Evolutionary conservation across 1,284 basidiomycete genomes (phyloP), one percentile per base, ranked within the genome.

Genomic region (Mycosarcoma maydis): DNA sequence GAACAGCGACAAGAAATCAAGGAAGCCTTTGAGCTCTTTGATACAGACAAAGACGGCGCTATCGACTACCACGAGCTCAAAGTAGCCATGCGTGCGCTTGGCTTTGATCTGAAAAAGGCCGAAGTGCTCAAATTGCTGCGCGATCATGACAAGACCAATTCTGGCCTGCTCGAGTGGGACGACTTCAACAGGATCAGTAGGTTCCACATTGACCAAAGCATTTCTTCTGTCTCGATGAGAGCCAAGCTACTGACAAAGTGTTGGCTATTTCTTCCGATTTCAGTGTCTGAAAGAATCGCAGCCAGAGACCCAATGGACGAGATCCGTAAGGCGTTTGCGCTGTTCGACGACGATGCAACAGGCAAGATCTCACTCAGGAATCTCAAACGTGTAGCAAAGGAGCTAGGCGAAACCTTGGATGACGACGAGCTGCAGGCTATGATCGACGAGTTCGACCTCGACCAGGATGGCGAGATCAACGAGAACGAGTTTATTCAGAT

Each of bases 401-500:
- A 99, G 83, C 89, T 99, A 68, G 95, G 95, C 16, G 96, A 98
- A 84, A 87, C 90, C 47, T 84, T 99, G 65, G 94, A 95, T 76
- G 96, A 98, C 70, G 95, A 98, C 69, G 96, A 98, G 80, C 85
- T 98, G 94, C 92, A 97, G 88, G 96, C 95, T 19, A 99, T 99
- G 95, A 99, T 99, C 78, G 96, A 98, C 79, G 96, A 99, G 84
- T 99, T 99, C 80, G 95, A 99, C 83, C 88, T 99, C 32, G 95
- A 99, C 84, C 91, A 95, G 82, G 95, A 99, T 77, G 94, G 94
- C 20, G 94, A 95, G 84, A 98, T 98, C 82, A 94, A 90, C 82
- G 91, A 94, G 81, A 88, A 91, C 81, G 92, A 95, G 85, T 94
- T 95, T 83, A 89, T 92, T 72, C 90, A 92, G 41, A 97, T 98